Conservation (phyloP, 176 grass and related monocot genomes). For the Pontederia crassipes region DNA sequence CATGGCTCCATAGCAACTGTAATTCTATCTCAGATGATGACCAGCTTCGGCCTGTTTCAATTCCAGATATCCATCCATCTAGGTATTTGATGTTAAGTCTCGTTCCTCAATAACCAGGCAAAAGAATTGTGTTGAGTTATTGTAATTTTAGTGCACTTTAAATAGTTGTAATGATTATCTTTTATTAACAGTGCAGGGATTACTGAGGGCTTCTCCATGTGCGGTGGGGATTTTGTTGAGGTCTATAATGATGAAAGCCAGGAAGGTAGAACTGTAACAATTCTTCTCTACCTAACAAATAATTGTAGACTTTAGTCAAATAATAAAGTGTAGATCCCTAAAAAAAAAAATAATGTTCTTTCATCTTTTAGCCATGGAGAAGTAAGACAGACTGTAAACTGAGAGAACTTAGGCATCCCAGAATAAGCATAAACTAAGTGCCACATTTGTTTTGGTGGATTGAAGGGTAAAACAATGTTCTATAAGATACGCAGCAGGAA, state of each 20-base stretch:
- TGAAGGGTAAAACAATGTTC: too few relatives aligned
- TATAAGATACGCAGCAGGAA: too few relatives aligned
- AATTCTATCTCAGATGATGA: conserved; percentile 88
- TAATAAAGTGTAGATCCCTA: too few relatives aligned
- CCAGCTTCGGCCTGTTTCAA: conserved; percentile 80
- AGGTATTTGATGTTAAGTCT: conserved; percentile 34
- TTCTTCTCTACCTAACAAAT: not conserved
- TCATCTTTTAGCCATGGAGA: too few relatives aligned
- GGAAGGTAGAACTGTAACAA: conserved; percentile 50
- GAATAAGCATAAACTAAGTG: too few relatives aligned
- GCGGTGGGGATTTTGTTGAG: conserved; percentile 95
- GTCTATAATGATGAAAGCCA: conserved; percentile 87
- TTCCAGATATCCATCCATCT: conserved; percentile 95
- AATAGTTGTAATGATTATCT: conserved; percentile 1
- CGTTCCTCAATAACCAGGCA: not conserved
- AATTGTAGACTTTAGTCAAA: not conserved
- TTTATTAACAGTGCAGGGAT: conserved; percentile 58
- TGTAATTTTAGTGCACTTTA: not conserved
- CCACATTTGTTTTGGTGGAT: too few relatives aligned
- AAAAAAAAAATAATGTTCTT: too few relatives aligned
- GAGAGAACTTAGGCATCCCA: too few relatives aligned
- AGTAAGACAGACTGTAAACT: too few relatives aligned
- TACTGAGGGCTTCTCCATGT: conserved; percentile 98
- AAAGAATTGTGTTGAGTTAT: too few relatives aligned
- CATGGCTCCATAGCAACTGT: conserved; percentile 97